Evolutionary conservation across 108 stramenopile species (phyloP), one percentile per base, ranked within the genome.

Genomic region (Discostella stelligeroides): DNA sequence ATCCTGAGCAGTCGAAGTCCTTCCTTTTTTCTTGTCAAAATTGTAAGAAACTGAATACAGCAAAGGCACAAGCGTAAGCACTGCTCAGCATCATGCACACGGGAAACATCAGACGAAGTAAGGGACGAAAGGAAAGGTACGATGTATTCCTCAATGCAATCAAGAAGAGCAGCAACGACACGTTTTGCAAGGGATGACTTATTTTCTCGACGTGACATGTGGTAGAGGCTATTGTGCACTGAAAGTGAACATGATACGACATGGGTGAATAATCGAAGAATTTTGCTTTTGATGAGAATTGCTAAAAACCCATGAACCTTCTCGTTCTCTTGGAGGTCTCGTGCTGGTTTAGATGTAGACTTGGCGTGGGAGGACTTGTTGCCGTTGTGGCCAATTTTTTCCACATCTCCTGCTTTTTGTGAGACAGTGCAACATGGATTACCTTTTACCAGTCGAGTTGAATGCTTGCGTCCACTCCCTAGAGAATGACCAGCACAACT

Each of bases 231-330:
- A 40, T 72, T 49, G 24, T 79, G 60, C 24, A 67, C 50, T 23
- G 70, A 79, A 50, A 37, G 65, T 11, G 78, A 79, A n/a, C 45
- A 67, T 24, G 50, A 29, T 38, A 79, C 37, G 25, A 79, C 51
- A 50, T 71, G 69, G 53, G 50, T 55, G 17, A 79, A 29, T 24
- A 79, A 41, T 23, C 66, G 57, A 34, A 79, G 65, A 38, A 65
- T 79, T 25, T 48, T 43, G 58, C 51, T 27, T 58, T 79, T 79
- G 60, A 67, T 45, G 40, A 49, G 40, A 30, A 72, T 61, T 23
- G 53, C 53, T 34, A 41, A 60, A 1, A 25, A 13, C 4, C 34
- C 43, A 46, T 29, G 30, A 27, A 29, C 46, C 24, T 72, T 62
- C n/a, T 17, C 15, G n/a, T 28, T 63, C n/a, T 30, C 15, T 4